Conservation (phyloP, 164 flowering plant species). For the Kingdonia uniflora region DNA sequence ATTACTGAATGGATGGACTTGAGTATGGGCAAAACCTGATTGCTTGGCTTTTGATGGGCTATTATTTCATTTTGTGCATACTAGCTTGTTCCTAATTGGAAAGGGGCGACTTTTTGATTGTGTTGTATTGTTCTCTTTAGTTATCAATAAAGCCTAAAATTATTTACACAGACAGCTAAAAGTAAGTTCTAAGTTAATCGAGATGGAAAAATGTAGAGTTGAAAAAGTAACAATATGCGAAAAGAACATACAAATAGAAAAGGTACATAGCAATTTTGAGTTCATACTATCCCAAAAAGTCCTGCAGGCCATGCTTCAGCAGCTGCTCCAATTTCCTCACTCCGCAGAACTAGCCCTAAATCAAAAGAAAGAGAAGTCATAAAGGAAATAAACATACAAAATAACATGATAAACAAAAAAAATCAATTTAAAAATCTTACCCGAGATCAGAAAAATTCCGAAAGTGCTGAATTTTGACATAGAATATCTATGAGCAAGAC, state of each 20-base stretch:
- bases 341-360: slow-evolving; percentile 67
- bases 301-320: slow-evolving; percentile 84
- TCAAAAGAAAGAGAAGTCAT: slow-evolving; percentile 1
- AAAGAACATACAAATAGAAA: slow-evolving; percentile 26
- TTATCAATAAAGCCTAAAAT: no score
- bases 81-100: no score
- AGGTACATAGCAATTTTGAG: slow-evolving; percentile 27
- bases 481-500: slow-evolving; percentile 58
- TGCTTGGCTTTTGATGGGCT: no score
- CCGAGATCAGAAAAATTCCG: slow-evolving; percentile 81
- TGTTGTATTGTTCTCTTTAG: no score
- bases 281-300: slow-evolving; percentile 90
- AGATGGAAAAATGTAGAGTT: no score
- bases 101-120: no score
- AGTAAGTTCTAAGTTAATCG: no score
- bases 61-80: no score
- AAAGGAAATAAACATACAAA: not conserved
- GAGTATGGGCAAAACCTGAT: no score
- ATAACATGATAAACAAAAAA: not conserved
- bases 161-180: no score
- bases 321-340: slow-evolving; percentile 72
- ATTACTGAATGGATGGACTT: no score
- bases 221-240: not conserved
- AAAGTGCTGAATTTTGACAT: slow-evolving; percentile 75
- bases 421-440: slow-evolving; percentile 20